Base-by-base conservation (phyloP, 2,329 filamentous ascomycete genomes). In the Fusarium mexicanum region DNA sequence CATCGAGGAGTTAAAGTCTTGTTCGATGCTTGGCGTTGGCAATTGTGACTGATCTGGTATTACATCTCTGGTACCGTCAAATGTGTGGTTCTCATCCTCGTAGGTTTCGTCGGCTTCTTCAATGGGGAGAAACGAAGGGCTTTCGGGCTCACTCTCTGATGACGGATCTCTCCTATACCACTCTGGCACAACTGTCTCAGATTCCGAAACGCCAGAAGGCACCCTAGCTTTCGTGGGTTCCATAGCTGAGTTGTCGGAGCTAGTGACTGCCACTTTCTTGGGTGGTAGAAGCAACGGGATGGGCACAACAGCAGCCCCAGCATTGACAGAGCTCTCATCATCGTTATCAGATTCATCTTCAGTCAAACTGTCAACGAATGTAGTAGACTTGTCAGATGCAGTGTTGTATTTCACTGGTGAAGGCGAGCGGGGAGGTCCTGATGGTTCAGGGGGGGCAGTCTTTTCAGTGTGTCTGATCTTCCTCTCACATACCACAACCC, bases 401-500 rank as follows among this genome's bases (percentile, higher is more conserved):
- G 51, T 24, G 17, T 53, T 55, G 38, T 64, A 58, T 60, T 79
- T 76, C 9, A 69, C 40, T 22, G 78, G 76, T 2, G 73, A 76
- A 12, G 78, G 76, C 3, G 77, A 78, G 24, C 72, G 73, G 59
- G 71, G 61, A 40, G 72, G 55, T 24, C 72, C 69, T 43, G 61
- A 40, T 37, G 63, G 35, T 37, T 64, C 65, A 31, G 67, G 57
- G 9, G 66, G 48, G 24, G 60, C 75, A 10, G 81, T 80, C 84
- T 85, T 88, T 74, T 95, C 90, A 29, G 90, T 88, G 74, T 94
- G 90, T 57, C 92, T 86, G n/a, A 95, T 88, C 76, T 89, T 91
- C 68, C 88, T 88, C 79, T 97, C 94, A 38, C 93, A 95, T 54
- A 92, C 88, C 54, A 92, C 91, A 48, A 91, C 90, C 96, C 96